Evolutionary conservation across 805 yeast genomes (phyloP).

Genomic region (Yamadazyma endophytica): DNA sequence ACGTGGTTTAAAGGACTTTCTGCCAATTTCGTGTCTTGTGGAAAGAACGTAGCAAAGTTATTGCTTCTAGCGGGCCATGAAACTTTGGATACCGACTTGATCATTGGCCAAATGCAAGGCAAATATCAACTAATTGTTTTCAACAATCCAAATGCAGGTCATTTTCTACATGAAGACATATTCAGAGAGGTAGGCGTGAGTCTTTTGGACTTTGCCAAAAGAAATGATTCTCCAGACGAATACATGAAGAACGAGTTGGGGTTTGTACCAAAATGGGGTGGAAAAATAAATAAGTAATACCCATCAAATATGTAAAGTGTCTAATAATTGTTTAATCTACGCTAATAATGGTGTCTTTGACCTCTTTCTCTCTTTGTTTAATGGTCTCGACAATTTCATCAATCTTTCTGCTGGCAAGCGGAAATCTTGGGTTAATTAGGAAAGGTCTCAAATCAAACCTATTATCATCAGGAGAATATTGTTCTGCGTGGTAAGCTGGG

Average conservation of each 20-base stretch:
- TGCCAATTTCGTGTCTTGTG: conserved; percentile 34
- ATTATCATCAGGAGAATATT: conserved; percentile 96
- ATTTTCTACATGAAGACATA: conserved; percentile 91
- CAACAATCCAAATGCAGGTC: conserved; percentile 57
- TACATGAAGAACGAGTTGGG: conserved; percentile 27
- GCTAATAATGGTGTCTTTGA: conserved; percentile 29
- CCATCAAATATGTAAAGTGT: not conserved
- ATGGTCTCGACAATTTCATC: conserved; percentile 67
- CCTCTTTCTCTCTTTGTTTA: conserved; percentile 38
- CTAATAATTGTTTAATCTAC: conserved; percentile 34
- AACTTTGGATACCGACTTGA: conserved; percentile 75
- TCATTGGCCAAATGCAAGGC: conserved; percentile 98
- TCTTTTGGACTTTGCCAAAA: conserved; percentile 44
- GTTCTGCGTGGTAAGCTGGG: conserved; percentile 97
- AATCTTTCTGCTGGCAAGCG: conserved; percentile 86
- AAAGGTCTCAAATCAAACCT: conserved; percentile 96
- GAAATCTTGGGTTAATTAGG: conserved; percentile 81
- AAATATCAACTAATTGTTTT: conserved; percentile 85
- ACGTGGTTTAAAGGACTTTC: conserved; percentile 81
- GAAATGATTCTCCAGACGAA: conserved; percentile 36
- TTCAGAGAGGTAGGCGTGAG: conserved; percentile 65
- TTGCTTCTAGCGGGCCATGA: conserved; percentile 87
- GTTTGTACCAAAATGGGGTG: conserved; percentile 37
- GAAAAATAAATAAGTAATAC: conserved; percentile 18
- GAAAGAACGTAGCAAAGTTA: conserved; percentile 48